These are phyloP conservation scores for Aspergillus fijiensis DNA, from an alignment of 2,329 filamentous ascomycete species.

Conservation along the genomic window DNA sequence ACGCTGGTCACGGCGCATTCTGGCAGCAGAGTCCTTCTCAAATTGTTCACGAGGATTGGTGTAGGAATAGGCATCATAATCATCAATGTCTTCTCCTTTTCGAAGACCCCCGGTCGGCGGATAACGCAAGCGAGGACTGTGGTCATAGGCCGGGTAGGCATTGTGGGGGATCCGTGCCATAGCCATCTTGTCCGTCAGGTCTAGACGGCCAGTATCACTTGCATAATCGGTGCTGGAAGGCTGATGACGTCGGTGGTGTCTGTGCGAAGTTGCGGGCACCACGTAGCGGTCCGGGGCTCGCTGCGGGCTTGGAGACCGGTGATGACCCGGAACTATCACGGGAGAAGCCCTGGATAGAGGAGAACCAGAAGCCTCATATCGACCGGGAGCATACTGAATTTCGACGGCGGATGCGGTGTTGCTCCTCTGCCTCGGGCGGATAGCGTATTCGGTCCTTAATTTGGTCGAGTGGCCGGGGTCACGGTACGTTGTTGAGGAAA, in stretches of 20 bases:
- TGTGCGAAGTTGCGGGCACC: slow-evolving; percentile 31
- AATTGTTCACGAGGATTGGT: slow-evolving; percentile 50
- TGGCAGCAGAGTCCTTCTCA: slow-evolving; percentile 44
- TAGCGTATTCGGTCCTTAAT: slow-evolving; percentile 38
- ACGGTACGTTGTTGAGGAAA: slow-evolving; percentile 34
- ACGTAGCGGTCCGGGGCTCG: slow-evolving; percentile 36
- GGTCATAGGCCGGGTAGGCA: slow-evolving; percentile 28
- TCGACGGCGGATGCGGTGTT: slow-evolving; percentile 34
- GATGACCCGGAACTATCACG: slow-evolving; percentile 29
- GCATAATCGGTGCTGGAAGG: slow-evolving; percentile 36
- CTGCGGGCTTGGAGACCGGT: slow-evolving; percentile 35
- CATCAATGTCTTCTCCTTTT: slow-evolving; percentile 41
- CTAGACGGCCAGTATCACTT: slow-evolving; percentile 36
- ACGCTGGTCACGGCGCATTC: slow-evolving; percentile 31
- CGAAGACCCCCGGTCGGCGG: slow-evolving; percentile 29
- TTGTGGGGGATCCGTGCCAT: slow-evolving; percentile 24
- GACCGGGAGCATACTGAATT: slow-evolving; percentile 25
- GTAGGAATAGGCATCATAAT: slow-evolving; percentile 48
- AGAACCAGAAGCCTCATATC: slow-evolving; percentile 29
- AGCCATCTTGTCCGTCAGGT: slow-evolving; percentile 20
- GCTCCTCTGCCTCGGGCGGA: slow-evolving; percentile 39
- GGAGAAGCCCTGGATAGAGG: slow-evolving; percentile 25
- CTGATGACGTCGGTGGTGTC: slow-evolving; percentile 30
- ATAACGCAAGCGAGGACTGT: slow-evolving; percentile 28
- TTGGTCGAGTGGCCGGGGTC: slow-evolving; percentile 33